Percentiles rank a stretch among this genome's conserved stretches.
phyloP scores from a whole-genome alignment of 352 stramenopile species.

The Phytophthora cajani region DNA sequence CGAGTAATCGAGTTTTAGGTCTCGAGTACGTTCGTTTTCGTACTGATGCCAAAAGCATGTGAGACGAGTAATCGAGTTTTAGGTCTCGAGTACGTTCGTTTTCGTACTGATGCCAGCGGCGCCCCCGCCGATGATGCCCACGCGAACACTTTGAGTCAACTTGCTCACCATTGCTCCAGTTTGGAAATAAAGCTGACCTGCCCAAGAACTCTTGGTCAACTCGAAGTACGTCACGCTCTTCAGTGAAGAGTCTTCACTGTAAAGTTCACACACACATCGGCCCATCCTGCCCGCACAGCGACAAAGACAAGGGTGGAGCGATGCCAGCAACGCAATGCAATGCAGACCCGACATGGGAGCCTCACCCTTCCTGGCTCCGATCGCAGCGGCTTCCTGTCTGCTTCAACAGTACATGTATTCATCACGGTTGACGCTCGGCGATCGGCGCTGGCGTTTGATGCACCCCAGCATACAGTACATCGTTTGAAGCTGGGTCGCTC shows the following conservation, averaged over 20 bases:
- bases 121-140: constrained; percentile 73
- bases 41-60: constrained; percentile 29
- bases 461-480: neutral
- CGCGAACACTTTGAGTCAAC: constrained; percentile 36
- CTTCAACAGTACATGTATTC: constrained; percentile 8
- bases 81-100: no score
- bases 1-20: neutral
- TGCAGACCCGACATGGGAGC: neutral
- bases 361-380: neutral
- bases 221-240: constrained; percentile 2
- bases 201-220: neutral
- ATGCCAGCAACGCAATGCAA: constrained; percentile 1
- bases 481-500: no score
- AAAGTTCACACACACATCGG: neutral
- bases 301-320: constrained; percentile 37
- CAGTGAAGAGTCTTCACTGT: no score
- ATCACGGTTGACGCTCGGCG: constrained; percentile 11
- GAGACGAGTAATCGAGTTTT: constrained; percentile 12
- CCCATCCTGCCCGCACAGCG: constrained; percentile 23
- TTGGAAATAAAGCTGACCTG: constrained; percentile 24
- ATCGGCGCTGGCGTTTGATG: neutral
- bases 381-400: neutral
- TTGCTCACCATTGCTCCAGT: constrained; percentile 26
- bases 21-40: no score
- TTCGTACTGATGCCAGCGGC: constrained; percentile 43